phyloP scores from a whole-genome alignment of 208 protist genomes.

The Crithidia expoeki region DNA sequence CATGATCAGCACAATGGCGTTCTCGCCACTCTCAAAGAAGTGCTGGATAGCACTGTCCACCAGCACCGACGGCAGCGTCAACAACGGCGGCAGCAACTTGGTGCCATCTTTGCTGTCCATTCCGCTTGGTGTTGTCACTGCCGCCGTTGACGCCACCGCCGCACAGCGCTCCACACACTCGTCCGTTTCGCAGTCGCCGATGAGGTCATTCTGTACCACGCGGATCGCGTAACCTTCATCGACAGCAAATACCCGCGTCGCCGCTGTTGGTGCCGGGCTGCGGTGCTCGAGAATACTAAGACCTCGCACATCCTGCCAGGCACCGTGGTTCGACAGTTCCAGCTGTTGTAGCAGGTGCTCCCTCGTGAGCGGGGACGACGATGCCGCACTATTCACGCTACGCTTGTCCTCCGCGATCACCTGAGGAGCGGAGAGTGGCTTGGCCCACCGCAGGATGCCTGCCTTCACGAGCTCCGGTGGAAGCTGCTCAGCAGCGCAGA shows the following conservation, averaged over 20 bases:
- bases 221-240: constrained; percentile 27
- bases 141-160: background rate
- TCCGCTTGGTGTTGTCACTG: background rate
- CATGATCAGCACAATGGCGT: constrained; percentile 39
- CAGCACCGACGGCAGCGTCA: constrained; percentile 34
- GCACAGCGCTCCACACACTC: constrained; percentile 42
- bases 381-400: background rate
- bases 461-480: background rate
- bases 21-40: constrained; percentile 42
- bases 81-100: background rate
- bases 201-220: constrained; percentile 30
- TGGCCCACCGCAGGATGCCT: constrained; percentile 20
- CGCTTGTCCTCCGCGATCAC: background rate
- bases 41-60: constrained; percentile 21
- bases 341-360: constrained; percentile 11
- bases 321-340: constrained; percentile 13
- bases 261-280: background rate
- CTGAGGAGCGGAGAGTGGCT: constrained; percentile 3
- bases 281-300: constrained; percentile 21
- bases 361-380: background rate
- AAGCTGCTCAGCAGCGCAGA: background rate
- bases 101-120: background rate
- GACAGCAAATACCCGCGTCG: constrained; percentile 27
- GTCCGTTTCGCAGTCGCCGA: constrained; percentile 43
- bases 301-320: constrained; percentile 16